phyloP scores from a whole-genome alignment of 2,329 filamentous ascomycete species.

The Fusarium illudens region DNA sequence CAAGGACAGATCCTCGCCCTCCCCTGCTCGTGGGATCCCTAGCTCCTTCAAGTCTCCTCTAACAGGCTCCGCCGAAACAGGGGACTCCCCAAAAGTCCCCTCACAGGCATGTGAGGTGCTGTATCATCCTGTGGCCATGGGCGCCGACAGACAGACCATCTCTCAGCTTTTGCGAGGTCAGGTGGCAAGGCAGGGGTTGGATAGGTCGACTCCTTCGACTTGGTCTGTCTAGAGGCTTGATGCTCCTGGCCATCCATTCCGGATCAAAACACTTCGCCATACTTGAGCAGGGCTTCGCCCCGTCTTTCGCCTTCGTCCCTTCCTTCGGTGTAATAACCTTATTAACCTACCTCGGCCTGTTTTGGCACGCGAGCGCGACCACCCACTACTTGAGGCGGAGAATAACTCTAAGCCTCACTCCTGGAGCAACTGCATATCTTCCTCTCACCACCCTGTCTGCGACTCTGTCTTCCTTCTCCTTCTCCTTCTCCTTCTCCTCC shows the following conservation, averaged over 20 bases:
- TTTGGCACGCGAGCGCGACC: conserved; percentile 1
- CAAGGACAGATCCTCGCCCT: conserved; percentile 27
- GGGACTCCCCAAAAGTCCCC: conserved; percentile 10
- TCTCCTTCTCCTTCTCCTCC: not conserved
- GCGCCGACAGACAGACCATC: conserved; percentile 25
- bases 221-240: not conserved
- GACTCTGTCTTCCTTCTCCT: not conserved
- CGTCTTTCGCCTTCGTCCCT: not conserved
- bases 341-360: conserved; percentile 20
- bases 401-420: conserved; percentile 27
- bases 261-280: not conserved
- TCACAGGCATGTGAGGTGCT: not conserved
- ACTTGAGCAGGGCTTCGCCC: conserved; percentile 19
- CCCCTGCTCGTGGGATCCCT: conserved; percentile 18
- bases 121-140: not conserved
- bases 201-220: not conserved
- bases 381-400: conserved; percentile 22
- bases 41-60: conserved; percentile 6
- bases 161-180: conserved; percentile 16
- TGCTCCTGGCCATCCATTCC: not conserved
- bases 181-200: conserved; percentile 21
- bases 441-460: conserved; percentile 8
- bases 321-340: conserved; percentile 1
- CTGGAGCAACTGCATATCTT: conserved; percentile 15
- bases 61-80: conserved; percentile 5